These are phyloP conservation scores for Chimonanthus praecox DNA, from an alignment of 164 flowering plant species.

Conservation along the genomic window DNA sequence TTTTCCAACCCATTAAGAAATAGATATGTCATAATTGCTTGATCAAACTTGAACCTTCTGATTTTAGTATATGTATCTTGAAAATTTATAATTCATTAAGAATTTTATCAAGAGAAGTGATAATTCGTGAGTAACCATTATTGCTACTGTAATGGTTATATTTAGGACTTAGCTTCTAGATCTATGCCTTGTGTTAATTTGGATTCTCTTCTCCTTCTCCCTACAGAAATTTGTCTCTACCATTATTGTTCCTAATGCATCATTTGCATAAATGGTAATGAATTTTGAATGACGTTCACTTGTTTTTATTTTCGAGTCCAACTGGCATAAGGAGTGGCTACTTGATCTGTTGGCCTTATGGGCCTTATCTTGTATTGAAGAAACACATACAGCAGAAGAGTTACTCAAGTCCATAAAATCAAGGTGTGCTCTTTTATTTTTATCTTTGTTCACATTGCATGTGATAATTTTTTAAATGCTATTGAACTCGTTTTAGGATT, in stretches of 20 bases:
- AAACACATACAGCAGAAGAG: conserved; percentile 49
- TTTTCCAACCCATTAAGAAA: not conserved
- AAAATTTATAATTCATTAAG: not conserved
- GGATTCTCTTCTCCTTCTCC: not conserved
- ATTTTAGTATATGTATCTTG: not conserved
- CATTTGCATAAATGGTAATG: not conserved
- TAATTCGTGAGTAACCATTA: not conserved
- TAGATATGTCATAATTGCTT: not conserved
- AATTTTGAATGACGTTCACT: not conserved
- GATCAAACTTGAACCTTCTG: not conserved
- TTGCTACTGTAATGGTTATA: not conserved
- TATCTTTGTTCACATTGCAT: not conserved
- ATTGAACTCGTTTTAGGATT: conserved; percentile 27
- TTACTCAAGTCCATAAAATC: conserved; percentile 53
- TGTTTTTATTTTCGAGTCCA: conserved; percentile 30
- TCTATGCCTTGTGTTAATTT: not conserved
- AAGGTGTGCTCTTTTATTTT: conserved; percentile 32
- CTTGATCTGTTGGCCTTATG: conserved; percentile 73
- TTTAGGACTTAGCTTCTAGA: not conserved
- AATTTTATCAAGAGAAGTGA: not conserved
- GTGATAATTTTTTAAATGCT: not conserved
- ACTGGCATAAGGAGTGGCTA: conserved; percentile 78
- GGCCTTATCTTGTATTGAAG: conserved; percentile 57
- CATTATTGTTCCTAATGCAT: not conserved
- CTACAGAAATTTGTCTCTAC: no score